Evolutionary conservation across 2,329 filamentous ascomycete species (phyloP), one percentile per base, ranked within the genome.

Genomic region (Colletotrichum graminicola): DNA sequence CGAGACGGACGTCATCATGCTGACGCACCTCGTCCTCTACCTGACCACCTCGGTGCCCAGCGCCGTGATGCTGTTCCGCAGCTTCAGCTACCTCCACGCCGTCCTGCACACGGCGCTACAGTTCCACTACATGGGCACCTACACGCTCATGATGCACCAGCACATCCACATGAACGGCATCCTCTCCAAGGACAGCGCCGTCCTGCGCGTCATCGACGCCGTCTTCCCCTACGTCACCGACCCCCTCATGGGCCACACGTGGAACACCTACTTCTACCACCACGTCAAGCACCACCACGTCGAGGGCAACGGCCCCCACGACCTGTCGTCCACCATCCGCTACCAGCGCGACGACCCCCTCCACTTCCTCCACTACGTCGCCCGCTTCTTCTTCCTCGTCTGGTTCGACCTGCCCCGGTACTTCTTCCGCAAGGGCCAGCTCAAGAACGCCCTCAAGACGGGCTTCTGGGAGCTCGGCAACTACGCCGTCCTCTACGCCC

Each of bases 221-320:
- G 63, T 86, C 1, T 95, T 94, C 75, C 93, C 93, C 0, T 95
- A 94, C 77, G 79, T 95, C 51, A 83, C 89, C 14, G 92, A 94
- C 75, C 93, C 93, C 0, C 81, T 95, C 67, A 92, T 94, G 88
- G 93, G 93, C 14, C 93, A 95, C 77, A 94, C 93, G 0, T 94
- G 92, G 92, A 94, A 95, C 81, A 91, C 91, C 2, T 95, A 95
- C 82, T 95, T 88, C 79, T 95, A 94, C 77, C 93, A 95, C 78
- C 93, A 95, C 76, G 92, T 95, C 77, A 95, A 95, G 83, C 92
- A 94, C 77, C 93, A 95, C 77, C 93, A 95, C 75, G 90, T 95
- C 66, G 93, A 95, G 81, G 91, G 90, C 73, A 95, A 95, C 76
- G 93, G 93, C 0, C 92, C 92, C 0, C 87, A 91, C 57, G 93